A percentile compares a stretch with the other conserved stretches of the same genome.
These are phyloP conservation scores for Adansonia digitata DNA, from an alignment of 345 rosid species.

Conservation along the genomic window DNA sequence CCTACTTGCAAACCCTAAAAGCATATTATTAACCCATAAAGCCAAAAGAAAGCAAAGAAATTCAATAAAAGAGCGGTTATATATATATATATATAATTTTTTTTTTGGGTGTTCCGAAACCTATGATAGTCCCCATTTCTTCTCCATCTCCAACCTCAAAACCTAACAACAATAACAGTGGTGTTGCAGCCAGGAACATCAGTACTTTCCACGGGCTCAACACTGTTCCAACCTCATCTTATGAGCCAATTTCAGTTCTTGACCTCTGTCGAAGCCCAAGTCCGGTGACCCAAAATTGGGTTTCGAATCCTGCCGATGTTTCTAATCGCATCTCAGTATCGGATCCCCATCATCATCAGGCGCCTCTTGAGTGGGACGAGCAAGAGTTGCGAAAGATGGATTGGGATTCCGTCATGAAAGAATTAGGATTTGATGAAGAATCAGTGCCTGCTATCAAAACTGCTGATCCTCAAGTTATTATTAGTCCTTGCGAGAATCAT, in stretches of 20 bases:
- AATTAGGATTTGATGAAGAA: slow-evolving; percentile 60
- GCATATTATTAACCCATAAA: neutral
- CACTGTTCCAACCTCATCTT: slow-evolving; percentile 15
- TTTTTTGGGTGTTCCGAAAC: neutral
- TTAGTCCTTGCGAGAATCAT: neutral
- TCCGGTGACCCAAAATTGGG: slow-evolving; percentile 31
- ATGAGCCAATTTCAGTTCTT: slow-evolving; percentile 82
- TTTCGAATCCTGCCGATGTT: slow-evolving; percentile 12
- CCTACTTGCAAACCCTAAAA: neutral
- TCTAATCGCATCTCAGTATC: neutral
- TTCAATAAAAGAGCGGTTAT: neutral
- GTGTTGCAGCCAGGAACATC: neutral
- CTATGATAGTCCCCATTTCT: slow-evolving; percentile 9
- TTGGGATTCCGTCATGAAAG: slow-evolving; percentile 86
- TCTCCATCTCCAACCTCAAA: slow-evolving; percentile 16
- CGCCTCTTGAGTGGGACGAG: slow-evolving; percentile 44
- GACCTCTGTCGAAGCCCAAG: slow-evolving; percentile 54
- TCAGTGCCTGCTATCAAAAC: slow-evolving; percentile 30
- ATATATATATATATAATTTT: too few species aligned
- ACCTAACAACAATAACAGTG: slow-evolving; percentile 22
- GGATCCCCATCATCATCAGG: neutral
- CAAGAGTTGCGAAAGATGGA: slow-evolving; percentile 60
- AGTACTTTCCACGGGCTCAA: neutral
- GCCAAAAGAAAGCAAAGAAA: too few species aligned
- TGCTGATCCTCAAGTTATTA: slow-evolving; percentile 6